Percentiles rank a stretch among this genome's conserved stretches.
These are phyloP conservation scores for Holtermannia corniformis DNA, from an alignment of 768 basidiomycete genomes.

Conservation along the genomic window DNA sequence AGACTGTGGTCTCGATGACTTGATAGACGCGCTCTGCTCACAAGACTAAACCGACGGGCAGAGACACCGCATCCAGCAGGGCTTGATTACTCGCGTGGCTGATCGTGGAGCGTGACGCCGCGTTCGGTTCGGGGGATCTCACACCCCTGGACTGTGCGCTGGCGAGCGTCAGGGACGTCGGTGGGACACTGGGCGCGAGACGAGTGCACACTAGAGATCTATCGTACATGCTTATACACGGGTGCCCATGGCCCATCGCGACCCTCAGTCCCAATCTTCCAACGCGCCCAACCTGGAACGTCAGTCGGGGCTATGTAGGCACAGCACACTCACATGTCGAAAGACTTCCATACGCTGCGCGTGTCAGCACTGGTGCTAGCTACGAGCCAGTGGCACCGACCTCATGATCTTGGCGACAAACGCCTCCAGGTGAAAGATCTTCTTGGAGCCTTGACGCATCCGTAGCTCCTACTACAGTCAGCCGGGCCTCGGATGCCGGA, in stretches of 20 bases:
- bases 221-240: not conserved
- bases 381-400: constrained; percentile 16
- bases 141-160: too few relatives aligned
- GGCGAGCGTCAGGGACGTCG: too few relatives aligned
- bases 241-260: not conserved
- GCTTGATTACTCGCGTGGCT: too few relatives aligned
- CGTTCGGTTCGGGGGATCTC: too few relatives aligned
- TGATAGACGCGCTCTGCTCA: too few relatives aligned
- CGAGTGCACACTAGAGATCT: not conserved
- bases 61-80: too few relatives aligned
- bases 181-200: too few relatives aligned
- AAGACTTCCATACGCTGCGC: constrained; percentile 11
- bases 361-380: not conserved
- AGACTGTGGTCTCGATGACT: too few relatives aligned
- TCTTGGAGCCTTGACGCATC: constrained; percentile 86
- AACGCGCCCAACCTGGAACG: not conserved
- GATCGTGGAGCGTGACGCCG: too few relatives aligned
- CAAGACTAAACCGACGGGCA: too few relatives aligned
- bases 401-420: constrained; percentile 96
- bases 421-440: constrained; percentile 95
- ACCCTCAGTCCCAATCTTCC: not conserved
- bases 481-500: not conserved
- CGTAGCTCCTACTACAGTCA: constrained; percentile 61
- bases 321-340: constrained; percentile 7
- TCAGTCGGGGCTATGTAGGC: not conserved